Base-by-base conservation (phyloP, 2,329 filamentous ascomycete genomes). In the Amylocarpus encephaloides region DNA sequence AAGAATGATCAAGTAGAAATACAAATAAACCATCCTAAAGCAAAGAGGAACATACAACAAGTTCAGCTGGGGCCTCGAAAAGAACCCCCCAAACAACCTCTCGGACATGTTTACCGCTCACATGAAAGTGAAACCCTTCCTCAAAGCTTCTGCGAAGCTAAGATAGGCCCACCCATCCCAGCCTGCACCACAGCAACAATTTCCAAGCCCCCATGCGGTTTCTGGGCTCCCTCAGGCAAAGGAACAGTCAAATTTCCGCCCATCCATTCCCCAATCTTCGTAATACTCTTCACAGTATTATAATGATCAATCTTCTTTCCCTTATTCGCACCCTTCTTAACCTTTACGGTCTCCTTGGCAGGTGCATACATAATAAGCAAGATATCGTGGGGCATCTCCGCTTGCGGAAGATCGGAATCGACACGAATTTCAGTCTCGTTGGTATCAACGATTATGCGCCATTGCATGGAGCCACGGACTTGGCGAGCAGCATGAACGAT, bases 241-340 rank as follows among this genome's bases (percentile, higher is more conserved):
- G 56, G 38, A 5, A 63, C 33, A 1, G 59, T 59, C 3, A 64
- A 32, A 48, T 67, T 61, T 2, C 66, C 66, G 1, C 66, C 66
- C 15, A 32, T 55, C 66, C 66, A 69, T 49, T 68, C 64, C 5
- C 67, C 67, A 50, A 67, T 59, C 59, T 67, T 68, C 43, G 55
- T 55, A 6, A 68, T 48, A 19, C 62, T 60, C 30, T 58, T 61
- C 1, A 68, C 66, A 1, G 63, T 50, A 46, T 69, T 67, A 30
- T 59, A 59, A 45, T 69, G 65, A 26, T 58, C 49, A 12, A 70
- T 49, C 46, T 67, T 68, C 56, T 67, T 67, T 22, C 65, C 64
- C 59, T 67, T 68, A 54, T 68, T 68, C 2, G 63, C 60, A 0
- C 65, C 66, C 41, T 64, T 64, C 10, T 60, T 58, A 30, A 68